Evolutionary conservation across 495 filamentous ascomycete species (phyloP).

Genomic region (Aspergillus asperescens): DNA sequence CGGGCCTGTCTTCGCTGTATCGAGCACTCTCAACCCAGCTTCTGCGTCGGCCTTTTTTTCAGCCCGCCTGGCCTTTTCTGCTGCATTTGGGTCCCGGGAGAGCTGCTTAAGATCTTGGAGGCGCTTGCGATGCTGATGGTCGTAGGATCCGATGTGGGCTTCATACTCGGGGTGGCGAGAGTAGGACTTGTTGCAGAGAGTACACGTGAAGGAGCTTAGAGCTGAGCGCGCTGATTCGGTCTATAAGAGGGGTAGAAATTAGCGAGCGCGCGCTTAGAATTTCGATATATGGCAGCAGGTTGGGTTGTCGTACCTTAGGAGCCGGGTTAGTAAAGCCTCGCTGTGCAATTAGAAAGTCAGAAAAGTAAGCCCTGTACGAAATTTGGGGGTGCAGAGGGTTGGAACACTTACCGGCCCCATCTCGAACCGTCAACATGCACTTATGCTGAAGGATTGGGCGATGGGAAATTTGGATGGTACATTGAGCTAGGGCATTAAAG

Average conservation of each 20-base stretch:
- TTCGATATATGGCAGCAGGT: not conserved
- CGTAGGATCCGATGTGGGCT: constrained; percentile 57
- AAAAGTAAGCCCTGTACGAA: not conserved
- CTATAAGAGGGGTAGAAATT: constrained; percentile 27
- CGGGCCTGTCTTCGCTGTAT: constrained; percentile 18
- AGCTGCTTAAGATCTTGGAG: constrained; percentile 60
- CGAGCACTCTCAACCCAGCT: constrained; percentile 40
- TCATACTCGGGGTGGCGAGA: constrained; percentile 57
- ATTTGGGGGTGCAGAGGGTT: not conserved
- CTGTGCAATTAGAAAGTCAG: constrained; percentile 11
- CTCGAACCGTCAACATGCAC: not conserved
- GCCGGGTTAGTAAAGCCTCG: constrained; percentile 48
- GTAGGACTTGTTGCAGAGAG: constrained; percentile 57
- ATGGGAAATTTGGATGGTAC: not conserved
- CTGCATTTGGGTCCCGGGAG: constrained; percentile 52
- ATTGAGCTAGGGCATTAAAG: not conserved
- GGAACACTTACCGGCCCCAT: constrained; percentile 14
- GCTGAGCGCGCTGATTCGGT: constrained; percentile 86
- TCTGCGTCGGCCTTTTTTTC: constrained; percentile 63
- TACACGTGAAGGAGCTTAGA: constrained; percentile 80
- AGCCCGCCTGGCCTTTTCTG: constrained; percentile 59
- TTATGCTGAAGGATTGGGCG: not conserved
- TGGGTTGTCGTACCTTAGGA: constrained; percentile 36
- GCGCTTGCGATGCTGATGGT: constrained; percentile 59
- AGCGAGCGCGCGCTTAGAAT: not conserved